These are phyloP conservation scores for bread wheat (Triticum aestivum) DNA, from an alignment of 176 grass and related monocot species.

Conservation along the genomic window DNA sequence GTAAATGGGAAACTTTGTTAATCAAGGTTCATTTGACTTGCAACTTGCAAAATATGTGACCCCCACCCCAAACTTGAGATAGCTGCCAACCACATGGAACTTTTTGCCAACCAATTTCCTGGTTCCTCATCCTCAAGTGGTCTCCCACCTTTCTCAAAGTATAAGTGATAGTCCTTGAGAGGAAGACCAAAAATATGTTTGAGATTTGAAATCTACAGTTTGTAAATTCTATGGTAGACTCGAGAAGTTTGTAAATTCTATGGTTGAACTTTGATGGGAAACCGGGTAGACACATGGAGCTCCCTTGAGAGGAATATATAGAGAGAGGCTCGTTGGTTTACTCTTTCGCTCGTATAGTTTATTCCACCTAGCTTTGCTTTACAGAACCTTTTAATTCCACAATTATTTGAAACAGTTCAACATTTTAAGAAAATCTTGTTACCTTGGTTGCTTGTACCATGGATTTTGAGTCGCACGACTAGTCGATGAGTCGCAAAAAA, in stretches of 20 bases:
- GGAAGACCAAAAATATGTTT: neutral
- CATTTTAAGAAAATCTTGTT: no score
- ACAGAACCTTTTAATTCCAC: no score
- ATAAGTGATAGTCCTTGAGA: neutral
- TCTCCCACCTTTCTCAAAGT: neutral
- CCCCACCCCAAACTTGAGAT: neutral
- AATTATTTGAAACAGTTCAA: no score
- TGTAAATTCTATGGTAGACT: no score
- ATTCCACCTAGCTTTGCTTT: no score
- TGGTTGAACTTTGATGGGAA: no score
- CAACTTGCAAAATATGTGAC: slow-evolving; percentile 10
- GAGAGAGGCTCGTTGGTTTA: no score
- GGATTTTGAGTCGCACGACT: no score
- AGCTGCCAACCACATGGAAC: neutral
- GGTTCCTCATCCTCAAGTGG: neutral
- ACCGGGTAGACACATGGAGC: neutral
- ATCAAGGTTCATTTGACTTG: neutral
- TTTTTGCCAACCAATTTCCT: neutral
- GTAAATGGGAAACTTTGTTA: slow-evolving; percentile 1
- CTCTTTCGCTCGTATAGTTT: no score
- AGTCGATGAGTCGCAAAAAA: no score
- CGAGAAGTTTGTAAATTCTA: no score
- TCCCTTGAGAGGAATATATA: neutral
- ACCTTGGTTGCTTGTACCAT: no score
- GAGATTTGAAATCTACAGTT: neutral